These are phyloP conservation scores for Orobanche coerulescens DNA, from an alignment of 257 asterid genomes.

Conservation along the genomic window DNA sequence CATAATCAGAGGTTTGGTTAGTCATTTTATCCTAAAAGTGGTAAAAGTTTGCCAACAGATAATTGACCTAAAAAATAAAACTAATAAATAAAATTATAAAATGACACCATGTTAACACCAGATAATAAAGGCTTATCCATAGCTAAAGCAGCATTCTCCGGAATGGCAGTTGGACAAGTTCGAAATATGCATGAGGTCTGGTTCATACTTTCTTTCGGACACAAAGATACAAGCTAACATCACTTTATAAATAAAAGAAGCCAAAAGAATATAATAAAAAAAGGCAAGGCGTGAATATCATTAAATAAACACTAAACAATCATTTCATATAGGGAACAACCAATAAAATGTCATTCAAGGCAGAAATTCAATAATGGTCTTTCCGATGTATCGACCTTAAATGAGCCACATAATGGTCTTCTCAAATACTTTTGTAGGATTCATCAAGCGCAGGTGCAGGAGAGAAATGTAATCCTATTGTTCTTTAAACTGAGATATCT, in stretches of 20 bases:
- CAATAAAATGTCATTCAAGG: not conserved
- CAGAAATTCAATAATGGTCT: not conserved
- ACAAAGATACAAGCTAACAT: not conserved
- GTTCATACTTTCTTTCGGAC: not conserved
- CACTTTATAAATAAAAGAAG: not conserved
- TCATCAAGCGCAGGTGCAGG: slow-evolving; percentile 1
- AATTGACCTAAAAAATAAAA: not conserved
- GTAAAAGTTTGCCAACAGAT: not conserved
- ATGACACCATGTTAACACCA: not conserved
- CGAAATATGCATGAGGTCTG: not conserved
- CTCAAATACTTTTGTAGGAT: not conserved
- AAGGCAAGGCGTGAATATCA: not conserved
- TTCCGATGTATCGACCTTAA: not conserved
- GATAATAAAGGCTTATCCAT: not conserved
- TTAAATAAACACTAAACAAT: not conserved
- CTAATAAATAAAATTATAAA: too few species aligned
- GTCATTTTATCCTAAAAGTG: not conserved
- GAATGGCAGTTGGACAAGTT: slow-evolving; percentile 1
- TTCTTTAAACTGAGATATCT: not conserved
- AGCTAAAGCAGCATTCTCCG: slow-evolving; percentile 7
- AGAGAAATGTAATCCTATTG: not conserved
- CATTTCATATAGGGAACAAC: not conserved
- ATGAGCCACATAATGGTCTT: not conserved
- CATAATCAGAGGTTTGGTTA: slow-evolving; percentile 10
- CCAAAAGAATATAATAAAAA: not conserved